Percentiles rank a stretch among this genome's conserved stretches.
phyloP scores from a whole-genome alignment of 1,139 yeast genomes.

The Zhuliangozyma blackwelliae region DNA sequence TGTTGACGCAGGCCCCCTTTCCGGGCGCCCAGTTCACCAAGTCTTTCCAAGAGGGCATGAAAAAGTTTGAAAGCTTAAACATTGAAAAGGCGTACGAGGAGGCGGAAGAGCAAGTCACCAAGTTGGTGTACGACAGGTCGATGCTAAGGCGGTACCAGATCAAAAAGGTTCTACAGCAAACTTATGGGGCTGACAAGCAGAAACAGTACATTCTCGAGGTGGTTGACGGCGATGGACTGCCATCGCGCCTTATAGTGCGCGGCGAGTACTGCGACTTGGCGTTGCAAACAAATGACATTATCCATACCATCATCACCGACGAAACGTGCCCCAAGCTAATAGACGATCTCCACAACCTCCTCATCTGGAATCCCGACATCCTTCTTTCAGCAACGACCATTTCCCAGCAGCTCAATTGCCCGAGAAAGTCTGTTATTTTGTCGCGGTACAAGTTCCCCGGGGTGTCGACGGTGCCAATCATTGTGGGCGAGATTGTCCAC shows the following conservation, averaged over 20 bases:
- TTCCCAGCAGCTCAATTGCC: constrained; percentile 71
- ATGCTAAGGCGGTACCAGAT: constrained; percentile 52
- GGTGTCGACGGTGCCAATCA: constrained; percentile 53
- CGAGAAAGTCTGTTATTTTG: constrained; percentile 63
- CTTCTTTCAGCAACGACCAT: constrained; percentile 78
- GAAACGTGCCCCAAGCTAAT: constrained; percentile 36
- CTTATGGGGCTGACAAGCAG: constrained; percentile 11
- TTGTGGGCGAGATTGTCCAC: constrained; percentile 80
- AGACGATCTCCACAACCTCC: constrained; percentile 56
- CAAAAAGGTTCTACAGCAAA: constrained; percentile 30
- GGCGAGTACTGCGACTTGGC: constrained; percentile 49
- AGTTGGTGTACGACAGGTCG: constrained; percentile 40
- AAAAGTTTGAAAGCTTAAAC: constrained; percentile 18
- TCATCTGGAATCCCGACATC: constrained; percentile 81
- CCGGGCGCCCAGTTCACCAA: constrained; percentile 5
- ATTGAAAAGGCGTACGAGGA: constrained; percentile 8
- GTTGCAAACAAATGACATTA: constrained; percentile 46
- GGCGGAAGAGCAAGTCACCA: constrained; percentile 25
- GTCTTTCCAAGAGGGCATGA: constrained; percentile 25
- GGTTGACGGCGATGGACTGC: constrained; percentile 24
- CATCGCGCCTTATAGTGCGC: constrained; percentile 39
- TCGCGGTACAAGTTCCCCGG: constrained; percentile 54
- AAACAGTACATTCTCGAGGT: constrained; percentile 52
- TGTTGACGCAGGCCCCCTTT: not conserved
- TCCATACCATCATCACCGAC: constrained; percentile 55